Evolutionary conservation across 148 eudicot species (phyloP).

Genomic region (Drosera capensis): DNA sequence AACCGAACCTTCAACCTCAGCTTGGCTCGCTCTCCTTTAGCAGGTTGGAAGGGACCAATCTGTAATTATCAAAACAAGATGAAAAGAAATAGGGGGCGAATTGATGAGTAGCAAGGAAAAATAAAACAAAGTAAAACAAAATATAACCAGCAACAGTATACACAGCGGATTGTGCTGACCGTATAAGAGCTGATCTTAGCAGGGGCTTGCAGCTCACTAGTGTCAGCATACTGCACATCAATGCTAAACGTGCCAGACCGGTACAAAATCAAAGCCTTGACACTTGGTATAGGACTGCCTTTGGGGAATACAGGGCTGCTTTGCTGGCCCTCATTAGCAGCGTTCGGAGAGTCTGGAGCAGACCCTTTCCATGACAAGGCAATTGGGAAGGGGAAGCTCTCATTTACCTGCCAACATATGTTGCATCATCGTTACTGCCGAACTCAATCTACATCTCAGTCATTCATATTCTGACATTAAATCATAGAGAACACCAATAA

Average conservation of each 20-base stretch:
- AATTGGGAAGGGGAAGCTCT: conserved; percentile 71
- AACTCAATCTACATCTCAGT: not conserved
- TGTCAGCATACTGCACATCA: conserved; percentile 79
- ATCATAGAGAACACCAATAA: no score
- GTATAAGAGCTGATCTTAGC: conserved; percentile 74
- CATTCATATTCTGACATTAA: no score
- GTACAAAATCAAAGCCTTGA: conserved; percentile 64
- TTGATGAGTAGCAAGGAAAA: not conserved
- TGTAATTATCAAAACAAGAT: no score
- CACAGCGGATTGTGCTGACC: conserved; percentile 38
- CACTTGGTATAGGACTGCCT: conserved; percentile 67
- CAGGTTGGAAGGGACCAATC: conserved; percentile 72
- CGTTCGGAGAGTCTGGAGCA: conserved; percentile 39
- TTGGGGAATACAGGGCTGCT: conserved; percentile 66
- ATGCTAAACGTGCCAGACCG: conserved; percentile 55
- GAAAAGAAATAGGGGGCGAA: no score
- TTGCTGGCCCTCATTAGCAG: conserved; percentile 45
- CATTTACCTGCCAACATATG: conserved; percentile 66
- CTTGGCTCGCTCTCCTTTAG: conserved; percentile 55
- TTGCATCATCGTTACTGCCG: no score
- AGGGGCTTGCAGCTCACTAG: conserved; percentile 61
- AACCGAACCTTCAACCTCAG: conserved; percentile 70
- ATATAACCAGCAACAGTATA: no score
- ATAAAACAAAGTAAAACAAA: no score
- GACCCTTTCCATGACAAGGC: conserved; percentile 75